phyloP scores from a whole-genome alignment of 768 basidiomycete species.

The Boletus huronensis region DNA sequence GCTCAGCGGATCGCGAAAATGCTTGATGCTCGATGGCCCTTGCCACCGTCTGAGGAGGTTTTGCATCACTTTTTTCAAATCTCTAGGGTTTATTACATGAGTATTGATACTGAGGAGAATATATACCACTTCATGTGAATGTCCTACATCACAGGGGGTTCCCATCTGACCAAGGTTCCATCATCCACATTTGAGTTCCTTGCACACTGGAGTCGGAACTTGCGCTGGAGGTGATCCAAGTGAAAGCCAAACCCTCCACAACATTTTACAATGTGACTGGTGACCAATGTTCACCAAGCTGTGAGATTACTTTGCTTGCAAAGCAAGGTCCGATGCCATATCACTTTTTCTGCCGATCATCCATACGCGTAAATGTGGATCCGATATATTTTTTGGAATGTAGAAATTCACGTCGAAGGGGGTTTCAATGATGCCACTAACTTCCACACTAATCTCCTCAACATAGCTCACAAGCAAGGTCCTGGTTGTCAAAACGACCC shows the following conservation, averaged over 20 bases:
- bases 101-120: neutral
- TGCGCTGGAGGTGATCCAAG: neutral
- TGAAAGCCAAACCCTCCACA: neutral
- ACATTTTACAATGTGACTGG: neutral
- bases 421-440: no score
- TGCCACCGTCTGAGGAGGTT: no score
- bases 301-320: no score
- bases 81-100: neutral
- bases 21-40: neutral
- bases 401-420: no score
- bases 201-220: neutral
- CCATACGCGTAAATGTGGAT: no score
- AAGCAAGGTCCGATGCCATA: no score
- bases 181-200: neutral
- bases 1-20: neutral
- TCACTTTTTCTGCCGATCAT: no score
- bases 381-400: no score
- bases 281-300: neutral
- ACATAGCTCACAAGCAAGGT: no score
- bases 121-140: neutral
- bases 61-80: neutral
- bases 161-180: neutral
- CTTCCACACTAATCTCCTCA: no score
- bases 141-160: neutral
- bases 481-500: no score